A percentile compares a stretch with the other conserved stretches of the same genome.
Evolutionary conservation across 331 rosid species (phyloP).

Genomic region (Malus hybrid): DNA sequence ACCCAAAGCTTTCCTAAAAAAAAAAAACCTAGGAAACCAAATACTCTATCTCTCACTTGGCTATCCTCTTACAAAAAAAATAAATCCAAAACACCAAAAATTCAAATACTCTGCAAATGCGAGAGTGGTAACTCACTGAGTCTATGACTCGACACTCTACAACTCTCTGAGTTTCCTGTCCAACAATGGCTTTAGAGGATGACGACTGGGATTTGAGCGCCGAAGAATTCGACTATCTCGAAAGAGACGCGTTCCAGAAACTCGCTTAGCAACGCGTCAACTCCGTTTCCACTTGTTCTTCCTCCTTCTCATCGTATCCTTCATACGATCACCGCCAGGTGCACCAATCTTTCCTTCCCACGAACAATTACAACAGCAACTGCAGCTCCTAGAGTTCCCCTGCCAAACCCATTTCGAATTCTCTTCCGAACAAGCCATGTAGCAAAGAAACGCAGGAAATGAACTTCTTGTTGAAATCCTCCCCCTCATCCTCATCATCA

Average conservation of each 20-base stretch:
- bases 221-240: slow-evolving; percentile 77
- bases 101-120: background rate
- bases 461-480: too few species aligned
- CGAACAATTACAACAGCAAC: background rate
- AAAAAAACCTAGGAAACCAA: too few species aligned
- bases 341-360: background rate
- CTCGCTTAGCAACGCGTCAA: slow-evolving; percentile 54
- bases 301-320: slow-evolving; percentile 9
- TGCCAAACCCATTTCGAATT: slow-evolving; percentile 21
- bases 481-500: too few species aligned
- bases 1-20: too few species aligned
- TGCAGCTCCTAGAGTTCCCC: slow-evolving; percentile 10
- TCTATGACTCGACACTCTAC: background rate
- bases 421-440: slow-evolving; percentile 22
- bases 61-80: background rate
- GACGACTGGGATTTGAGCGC: slow-evolving; percentile 59
- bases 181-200: slow-evolving; percentile 40
- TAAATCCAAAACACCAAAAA: background rate
- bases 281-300: slow-evolving; percentile 10
- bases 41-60: too few species aligned
- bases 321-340: background rate
- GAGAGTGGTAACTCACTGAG: background rate
- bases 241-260: slow-evolving; percentile 69
- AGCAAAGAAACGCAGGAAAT: too few species aligned
- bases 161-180: background rate